A percentile compares a stretch with the other conserved stretches of the same genome.
Evolutionary conservation across 176 grass and related monocot genomes (phyloP).

Genomic region (Oryza longistaminata): DNA sequence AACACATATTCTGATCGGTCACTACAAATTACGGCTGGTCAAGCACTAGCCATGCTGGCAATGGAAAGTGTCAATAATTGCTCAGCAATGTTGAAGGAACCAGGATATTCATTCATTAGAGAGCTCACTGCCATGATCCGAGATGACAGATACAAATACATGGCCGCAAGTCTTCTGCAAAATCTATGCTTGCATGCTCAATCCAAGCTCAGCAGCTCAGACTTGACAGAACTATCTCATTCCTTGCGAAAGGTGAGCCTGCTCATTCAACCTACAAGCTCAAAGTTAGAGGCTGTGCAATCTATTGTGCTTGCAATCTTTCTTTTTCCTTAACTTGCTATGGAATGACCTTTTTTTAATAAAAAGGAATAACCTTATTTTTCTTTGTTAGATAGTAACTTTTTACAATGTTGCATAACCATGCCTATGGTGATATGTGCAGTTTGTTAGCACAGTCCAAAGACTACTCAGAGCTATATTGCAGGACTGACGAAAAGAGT

Average conservation of each 20-base stretch:
- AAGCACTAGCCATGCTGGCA: conserved; percentile 25
- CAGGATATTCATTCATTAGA: background rate
- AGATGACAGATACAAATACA: background rate
- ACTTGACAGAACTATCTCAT: conserved; percentile 10
- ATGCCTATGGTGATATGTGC: no score
- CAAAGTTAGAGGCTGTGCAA: background rate
- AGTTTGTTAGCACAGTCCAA: background rate
- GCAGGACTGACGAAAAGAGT: background rate
- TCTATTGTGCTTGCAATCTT: background rate
- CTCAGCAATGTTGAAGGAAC: conserved; percentile 11
- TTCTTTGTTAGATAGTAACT: background rate
- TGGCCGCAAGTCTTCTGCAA: conserved; percentile 29
- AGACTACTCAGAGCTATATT: background rate
- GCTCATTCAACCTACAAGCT: background rate
- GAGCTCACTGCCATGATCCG: background rate
- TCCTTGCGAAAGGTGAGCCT: background rate
- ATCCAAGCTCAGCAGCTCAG: background rate
- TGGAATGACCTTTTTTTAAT: background rate
- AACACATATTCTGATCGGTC: background rate
- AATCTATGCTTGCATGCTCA: conserved; percentile 13
- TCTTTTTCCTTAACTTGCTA: background rate
- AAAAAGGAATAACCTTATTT: background rate
- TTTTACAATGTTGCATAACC: background rate
- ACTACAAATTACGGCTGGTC: background rate
- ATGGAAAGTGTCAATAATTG: conserved; percentile 24